Percentiles rank a stretch among this genome's conserved stretches.
These are phyloP conservation scores for Zymoseptoria pseudotritici DNA, from an alignment of 2,329 filamentous ascomycete species.

Conservation along the genomic window DNA sequence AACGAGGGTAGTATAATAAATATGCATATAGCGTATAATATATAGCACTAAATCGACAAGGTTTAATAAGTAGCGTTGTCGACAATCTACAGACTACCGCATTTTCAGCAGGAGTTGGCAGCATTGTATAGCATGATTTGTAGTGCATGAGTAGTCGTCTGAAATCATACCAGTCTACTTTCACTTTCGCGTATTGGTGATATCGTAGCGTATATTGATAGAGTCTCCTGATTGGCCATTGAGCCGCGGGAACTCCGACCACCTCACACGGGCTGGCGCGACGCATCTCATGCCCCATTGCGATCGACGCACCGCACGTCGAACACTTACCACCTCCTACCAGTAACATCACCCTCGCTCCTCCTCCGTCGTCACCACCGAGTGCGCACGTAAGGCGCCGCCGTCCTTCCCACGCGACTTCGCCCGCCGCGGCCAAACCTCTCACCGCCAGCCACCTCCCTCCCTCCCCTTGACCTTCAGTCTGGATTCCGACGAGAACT, in stretches of 20 bases:
- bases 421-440: background rate
- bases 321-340: background rate
- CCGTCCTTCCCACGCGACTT: background rate
- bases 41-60: too few relatives aligned
- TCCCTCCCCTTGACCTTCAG: constrained; percentile 11
- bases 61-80: too few relatives aligned
- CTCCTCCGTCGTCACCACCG: background rate
- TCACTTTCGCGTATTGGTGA: background rate
- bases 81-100: too few relatives aligned
- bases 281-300: background rate
- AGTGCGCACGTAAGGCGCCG: background rate
- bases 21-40: too few relatives aligned
- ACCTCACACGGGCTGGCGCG: background rate
- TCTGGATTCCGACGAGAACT: constrained; percentile 29
- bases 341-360: background rate
- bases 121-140: background rate
- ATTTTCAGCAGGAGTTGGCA: background rate
- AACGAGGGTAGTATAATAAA: too few relatives aligned
- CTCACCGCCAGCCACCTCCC: background rate
- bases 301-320: background rate
- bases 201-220: background rate
- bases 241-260: background rate
- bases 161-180: background rate
- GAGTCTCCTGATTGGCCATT: background rate
- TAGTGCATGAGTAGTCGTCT: background rate